These are phyloP conservation scores for Capronia epimyces DNA, from an alignment of 2,329 filamentous ascomycete genomes.

Conservation along the genomic window DNA sequence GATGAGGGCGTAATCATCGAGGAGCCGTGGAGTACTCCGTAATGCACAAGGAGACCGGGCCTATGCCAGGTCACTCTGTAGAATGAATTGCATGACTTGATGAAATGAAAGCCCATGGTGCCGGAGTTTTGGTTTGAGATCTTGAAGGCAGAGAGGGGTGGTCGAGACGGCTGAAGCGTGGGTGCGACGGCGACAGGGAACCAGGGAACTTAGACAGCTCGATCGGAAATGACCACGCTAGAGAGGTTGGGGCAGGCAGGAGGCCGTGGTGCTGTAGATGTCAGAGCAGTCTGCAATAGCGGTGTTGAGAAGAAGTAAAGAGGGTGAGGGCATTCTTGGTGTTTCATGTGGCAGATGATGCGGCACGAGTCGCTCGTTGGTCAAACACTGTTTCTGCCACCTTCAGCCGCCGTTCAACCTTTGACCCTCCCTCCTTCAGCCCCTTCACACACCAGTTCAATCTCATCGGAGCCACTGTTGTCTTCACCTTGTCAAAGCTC, in stretches of 20 bases:
- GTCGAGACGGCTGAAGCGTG: not conserved
- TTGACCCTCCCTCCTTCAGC: constrained; percentile 3
- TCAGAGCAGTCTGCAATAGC: not conserved
- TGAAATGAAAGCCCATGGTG: constrained; percentile 7
- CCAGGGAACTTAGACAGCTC: not conserved
- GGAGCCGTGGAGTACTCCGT: not conserved
- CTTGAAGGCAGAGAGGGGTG: not conserved
- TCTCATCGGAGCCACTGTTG: constrained; percentile 1
- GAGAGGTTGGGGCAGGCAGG: not conserved
- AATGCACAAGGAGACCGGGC: too few species aligned
- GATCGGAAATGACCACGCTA: not conserved
- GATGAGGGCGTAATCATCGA: constrained; percentile 9
- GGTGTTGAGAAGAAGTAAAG: not conserved
- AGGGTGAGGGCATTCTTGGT: not conserved
- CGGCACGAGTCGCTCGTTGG: constrained; percentile 6
- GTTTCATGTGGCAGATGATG: not conserved
- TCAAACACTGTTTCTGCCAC: not conserved
- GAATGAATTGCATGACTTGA: constrained; percentile 20
- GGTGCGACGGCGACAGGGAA: not conserved
- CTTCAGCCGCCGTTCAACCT: constrained; percentile 1
- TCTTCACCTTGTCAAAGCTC: not conserved
- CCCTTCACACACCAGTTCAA: constrained; percentile 16
- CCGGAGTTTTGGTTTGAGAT: constrained; percentile 7
- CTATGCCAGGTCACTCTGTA: constrained; percentile 1
- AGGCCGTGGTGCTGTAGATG: not conserved